A percentile compares a stretch with the other conserved stretches of the same genome.
Conservation (phyloP, 2,329 filamentous ascomycete genomes). For the Claviceps arundinis region DNA sequence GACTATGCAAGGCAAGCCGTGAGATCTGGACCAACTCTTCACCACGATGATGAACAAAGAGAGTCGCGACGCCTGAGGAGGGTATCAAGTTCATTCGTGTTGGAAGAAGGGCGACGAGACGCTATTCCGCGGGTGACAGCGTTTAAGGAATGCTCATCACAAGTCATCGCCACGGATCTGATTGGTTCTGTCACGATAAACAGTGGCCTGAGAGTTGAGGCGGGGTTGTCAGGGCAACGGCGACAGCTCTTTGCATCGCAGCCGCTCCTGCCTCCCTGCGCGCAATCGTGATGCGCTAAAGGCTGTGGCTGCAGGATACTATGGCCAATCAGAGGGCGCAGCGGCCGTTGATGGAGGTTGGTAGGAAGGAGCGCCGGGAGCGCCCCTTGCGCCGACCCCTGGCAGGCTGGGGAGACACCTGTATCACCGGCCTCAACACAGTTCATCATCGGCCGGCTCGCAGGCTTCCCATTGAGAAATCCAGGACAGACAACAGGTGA, state of each 20-base stretch:
- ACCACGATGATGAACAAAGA: not conserved
- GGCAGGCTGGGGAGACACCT: not conserved
- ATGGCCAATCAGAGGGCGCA: not conserved
- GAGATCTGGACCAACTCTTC: not conserved
- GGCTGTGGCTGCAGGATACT: not conserved
- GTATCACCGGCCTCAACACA: not conserved
- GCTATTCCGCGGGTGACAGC: slow-evolving; percentile 1
- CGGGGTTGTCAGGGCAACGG: slow-evolving; percentile 6
- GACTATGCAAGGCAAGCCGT: not conserved
- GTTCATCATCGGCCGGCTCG: not conserved
- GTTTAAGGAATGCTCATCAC: slow-evolving; percentile 8
- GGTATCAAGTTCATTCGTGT: not conserved
- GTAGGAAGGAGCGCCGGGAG: not conserved
- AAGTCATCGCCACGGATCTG: not conserved
- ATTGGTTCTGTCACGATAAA: slow-evolving; percentile 7
- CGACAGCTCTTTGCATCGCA: not conserved
- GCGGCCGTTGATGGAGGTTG: too few species aligned
- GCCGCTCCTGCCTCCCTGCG: not conserved
- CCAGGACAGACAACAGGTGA: not conserved
- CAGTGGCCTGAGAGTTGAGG: not conserved
- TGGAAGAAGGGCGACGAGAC: not conserved
- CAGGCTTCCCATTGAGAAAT: not conserved
- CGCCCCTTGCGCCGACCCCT: not conserved
- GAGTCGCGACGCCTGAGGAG: not conserved
- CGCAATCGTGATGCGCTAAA: not conserved